phyloP scores from a whole-genome alignment of 371 early-diverging fungal species.

The Mortierella sp. region DNA sequence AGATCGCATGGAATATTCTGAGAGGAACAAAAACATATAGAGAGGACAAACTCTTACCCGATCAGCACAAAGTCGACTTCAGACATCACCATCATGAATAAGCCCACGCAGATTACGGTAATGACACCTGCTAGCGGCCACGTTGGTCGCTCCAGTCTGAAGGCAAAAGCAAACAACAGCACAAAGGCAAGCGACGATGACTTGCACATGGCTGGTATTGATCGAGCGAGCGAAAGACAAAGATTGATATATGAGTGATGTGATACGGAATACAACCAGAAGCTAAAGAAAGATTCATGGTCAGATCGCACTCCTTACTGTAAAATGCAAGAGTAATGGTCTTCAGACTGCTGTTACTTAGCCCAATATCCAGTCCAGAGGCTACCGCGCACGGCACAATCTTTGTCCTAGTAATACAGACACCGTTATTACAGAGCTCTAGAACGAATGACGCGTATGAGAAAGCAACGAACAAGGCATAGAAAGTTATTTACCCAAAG shows the following conservation, averaged over 20 bases:
- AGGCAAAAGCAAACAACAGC: slow-evolving; percentile 88
- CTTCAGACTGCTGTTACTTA: slow-evolving; percentile 87
- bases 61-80: slow-evolving; percentile 79
- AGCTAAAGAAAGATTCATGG: too few species aligned
- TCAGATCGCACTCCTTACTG: slow-evolving; percentile 67
- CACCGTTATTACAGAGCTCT: too few species aligned
- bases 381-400: slow-evolving; percentile 89
- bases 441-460: not conserved
- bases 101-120: slow-evolving; percentile 80
- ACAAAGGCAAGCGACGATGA: slow-evolving; percentile 90
- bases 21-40: not conserved
- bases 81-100: slow-evolving; percentile 87
- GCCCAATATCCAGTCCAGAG: slow-evolving; percentile 90
- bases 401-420: slow-evolving; percentile 57
- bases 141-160: slow-evolving; percentile 82
- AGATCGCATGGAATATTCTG: not conserved
- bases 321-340: slow-evolving; percentile 91
- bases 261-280: too few species aligned
- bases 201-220: slow-evolving; percentile 86
- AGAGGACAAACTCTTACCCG: slow-evolving; percentile 59
- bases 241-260: not conserved
- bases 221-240: not conserved
- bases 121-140: slow-evolving; percentile 78
- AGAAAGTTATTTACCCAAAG: slow-evolving; percentile 57
- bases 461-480: not conserved